Conservation (phyloP, 306 rosid genomes). For the Biancaea sappan region DNA sequence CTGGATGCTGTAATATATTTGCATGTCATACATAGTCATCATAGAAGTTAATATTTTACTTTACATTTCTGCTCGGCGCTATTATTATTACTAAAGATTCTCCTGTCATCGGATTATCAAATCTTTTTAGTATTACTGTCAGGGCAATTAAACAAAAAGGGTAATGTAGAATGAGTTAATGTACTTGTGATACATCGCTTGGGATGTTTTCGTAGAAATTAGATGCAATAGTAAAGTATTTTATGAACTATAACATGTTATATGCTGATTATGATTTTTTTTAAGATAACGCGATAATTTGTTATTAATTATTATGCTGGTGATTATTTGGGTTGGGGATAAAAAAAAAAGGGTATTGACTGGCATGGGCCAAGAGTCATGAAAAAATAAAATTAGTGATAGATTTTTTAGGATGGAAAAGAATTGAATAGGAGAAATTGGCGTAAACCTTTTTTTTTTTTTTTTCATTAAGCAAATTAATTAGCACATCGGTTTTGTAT, state of each 20-base stretch:
- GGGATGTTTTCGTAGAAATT: background rate
- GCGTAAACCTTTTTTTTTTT: too few species aligned
- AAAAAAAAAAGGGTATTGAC: too few species aligned
- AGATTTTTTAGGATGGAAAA: too few species aligned
- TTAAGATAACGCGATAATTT: too few species aligned
- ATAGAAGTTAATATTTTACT: constrained; percentile 12
- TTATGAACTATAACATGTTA: background rate
- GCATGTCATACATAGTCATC: constrained; percentile 6
- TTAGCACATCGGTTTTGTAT: too few species aligned
- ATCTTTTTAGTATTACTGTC: constrained; percentile 11
- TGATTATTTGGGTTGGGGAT: too few species aligned
- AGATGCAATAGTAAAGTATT: background rate
- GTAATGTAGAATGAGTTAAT: background rate
- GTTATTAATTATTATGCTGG: too few species aligned
- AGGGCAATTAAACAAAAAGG: background rate
- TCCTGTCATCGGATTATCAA: constrained; percentile 9
- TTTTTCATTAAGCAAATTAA: too few species aligned
- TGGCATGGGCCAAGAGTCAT: too few species aligned
- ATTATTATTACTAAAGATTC: background rate
- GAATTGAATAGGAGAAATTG: too few species aligned
- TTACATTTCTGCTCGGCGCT: background rate
- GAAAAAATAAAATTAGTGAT: too few species aligned
- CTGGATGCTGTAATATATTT: constrained; percentile 24
- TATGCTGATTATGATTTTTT: too few species aligned
- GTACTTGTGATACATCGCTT: background rate